phyloP scores from a whole-genome alignment of 306 rosid genomes.

The Elaeagnus macrophylla region DNA sequence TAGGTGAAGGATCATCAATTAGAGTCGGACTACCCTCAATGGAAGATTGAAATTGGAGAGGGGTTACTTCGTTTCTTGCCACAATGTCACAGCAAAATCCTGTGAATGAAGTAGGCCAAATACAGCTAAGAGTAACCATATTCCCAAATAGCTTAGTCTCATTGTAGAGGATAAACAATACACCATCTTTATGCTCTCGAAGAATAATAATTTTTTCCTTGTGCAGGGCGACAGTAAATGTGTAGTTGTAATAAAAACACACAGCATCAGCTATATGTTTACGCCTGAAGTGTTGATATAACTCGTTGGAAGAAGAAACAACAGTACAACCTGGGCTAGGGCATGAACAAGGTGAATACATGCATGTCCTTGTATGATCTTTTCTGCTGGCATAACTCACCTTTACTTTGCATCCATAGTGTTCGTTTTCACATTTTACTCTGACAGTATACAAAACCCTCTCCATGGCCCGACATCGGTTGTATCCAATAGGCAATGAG shows the following conservation, averaged over 20 bases:
- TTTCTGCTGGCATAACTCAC: slow-evolving; percentile 27
- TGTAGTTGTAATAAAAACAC: slow-evolving; percentile 28
- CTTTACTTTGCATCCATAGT: slow-evolving; percentile 46
- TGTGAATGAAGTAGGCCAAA: slow-evolving; percentile 34
- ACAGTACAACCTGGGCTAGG: slow-evolving; percentile 39
- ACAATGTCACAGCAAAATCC: slow-evolving; percentile 37
- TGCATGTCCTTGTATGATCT: slow-evolving; percentile 54
- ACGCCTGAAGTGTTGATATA: slow-evolving; percentile 37
- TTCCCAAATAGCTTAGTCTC: slow-evolving; percentile 30
- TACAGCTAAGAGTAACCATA: slow-evolving; percentile 29
- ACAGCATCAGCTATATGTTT: slow-evolving; percentile 30
- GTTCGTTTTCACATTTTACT: slow-evolving; percentile 39
- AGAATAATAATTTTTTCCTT: slow-evolving; percentile 31
- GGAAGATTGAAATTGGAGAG: slow-evolving; percentile 33
- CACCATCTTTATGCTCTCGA: slow-evolving; percentile 35
- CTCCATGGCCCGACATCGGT: slow-evolving; percentile 71
- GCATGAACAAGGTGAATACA: slow-evolving; percentile 44
- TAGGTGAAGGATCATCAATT: slow-evolving; percentile 14
- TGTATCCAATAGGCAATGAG: slow-evolving; percentile 54
- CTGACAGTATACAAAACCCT: slow-evolving; percentile 55
- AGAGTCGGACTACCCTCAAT: slow-evolving; percentile 26
- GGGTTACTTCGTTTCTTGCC: slow-evolving; percentile 26
- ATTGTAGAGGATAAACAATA: slow-evolving; percentile 41
- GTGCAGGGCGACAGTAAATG: slow-evolving; percentile 21
- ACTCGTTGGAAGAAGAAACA: slow-evolving; percentile 38